Conservation (phyloP, 2,329 filamentous ascomycete species). For the Graphilbum sp. region DNA sequence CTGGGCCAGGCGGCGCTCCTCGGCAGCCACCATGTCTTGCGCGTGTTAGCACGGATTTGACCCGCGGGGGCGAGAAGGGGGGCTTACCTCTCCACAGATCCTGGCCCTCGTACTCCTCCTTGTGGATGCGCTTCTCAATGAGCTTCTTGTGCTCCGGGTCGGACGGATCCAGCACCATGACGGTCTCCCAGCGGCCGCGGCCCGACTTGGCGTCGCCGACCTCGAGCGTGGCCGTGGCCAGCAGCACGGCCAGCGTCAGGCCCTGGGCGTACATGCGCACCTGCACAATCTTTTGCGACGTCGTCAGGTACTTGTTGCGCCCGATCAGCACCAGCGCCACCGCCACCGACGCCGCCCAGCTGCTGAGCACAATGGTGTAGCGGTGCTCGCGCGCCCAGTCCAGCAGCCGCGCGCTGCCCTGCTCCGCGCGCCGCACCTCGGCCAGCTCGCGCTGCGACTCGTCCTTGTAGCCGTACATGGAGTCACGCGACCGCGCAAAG, state of each 20-base stretch:
- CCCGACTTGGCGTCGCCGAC: constrained; percentile 59
- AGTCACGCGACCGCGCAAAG: constrained; percentile 57
- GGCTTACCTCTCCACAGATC: constrained; percentile 76
- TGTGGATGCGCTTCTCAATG: constrained; percentile 76
- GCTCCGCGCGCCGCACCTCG: constrained; percentile 38
- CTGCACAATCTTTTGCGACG: constrained; percentile 79
- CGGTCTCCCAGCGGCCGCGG: constrained; percentile 66
- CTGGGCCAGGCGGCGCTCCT: constrained; percentile 43
- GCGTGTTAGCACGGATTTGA: constrained; percentile 6
- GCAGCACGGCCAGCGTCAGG: constrained; percentile 67
- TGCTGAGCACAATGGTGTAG: constrained; percentile 69
- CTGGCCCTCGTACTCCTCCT: constrained; percentile 74
- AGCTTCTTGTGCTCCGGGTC: constrained; percentile 70
- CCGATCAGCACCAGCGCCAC: constrained; percentile 60
- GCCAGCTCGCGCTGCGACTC: constrained; percentile 38
- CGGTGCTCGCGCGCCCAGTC: constrained; percentile 66
- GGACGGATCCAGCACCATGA: constrained; percentile 63
- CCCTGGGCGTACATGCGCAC: constrained; percentile 90
- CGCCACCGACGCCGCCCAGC: constrained; percentile 70
- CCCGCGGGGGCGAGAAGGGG: constrained; percentile 1
- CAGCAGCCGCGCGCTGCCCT: constrained; percentile 41
- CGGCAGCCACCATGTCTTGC: constrained; percentile 65
- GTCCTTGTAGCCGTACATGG: constrained; percentile 50
- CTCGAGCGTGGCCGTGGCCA: constrained; percentile 73
- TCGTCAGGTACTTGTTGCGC: constrained; percentile 57